Base-by-base conservation (phyloP, 106 monocot species). In the Chionographis japonica region DNA sequence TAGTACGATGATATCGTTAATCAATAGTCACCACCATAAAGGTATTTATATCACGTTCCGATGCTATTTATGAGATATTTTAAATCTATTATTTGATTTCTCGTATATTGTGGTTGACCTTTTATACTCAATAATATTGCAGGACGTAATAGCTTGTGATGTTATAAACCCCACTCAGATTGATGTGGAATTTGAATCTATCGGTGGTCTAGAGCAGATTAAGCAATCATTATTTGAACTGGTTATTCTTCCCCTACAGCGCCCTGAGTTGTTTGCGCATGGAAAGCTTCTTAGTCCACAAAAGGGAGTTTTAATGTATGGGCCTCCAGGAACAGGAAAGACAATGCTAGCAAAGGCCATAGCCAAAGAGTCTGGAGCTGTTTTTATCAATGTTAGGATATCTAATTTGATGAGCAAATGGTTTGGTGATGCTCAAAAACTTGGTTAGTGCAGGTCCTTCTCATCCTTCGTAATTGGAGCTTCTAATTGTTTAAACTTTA, bases 331-430 rank as follows among this genome's bases (percentile, higher is more conserved):
- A 35, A 97, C 95, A 2, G 95, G 95, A 51, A 97, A 97, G 75
- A 97, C 95, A 52, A 97, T 97, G 95, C 85, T 97, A 62, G 92
- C 95, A 2, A 97, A 97, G 68, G 95, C 92, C 59, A 89, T 97
- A 55, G 95, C 95, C 15, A 92, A 79, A 69, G 95, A 97, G 49
- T 92, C 95, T 42, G 86, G 92, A 36, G 95, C 95, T 56, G 92
- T 89, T 64, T 97, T 97, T 69, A 97, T 97, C 20, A 97, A 97
- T 82, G 92, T 97, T 8, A 92, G 87, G 72, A 59, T 89, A 51
- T 97, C 95, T 2, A 97, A 92, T 83, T 68, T 97, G 70, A 97
- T 97, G 95, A 97, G 95, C 72, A 97, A 97, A 85, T 97, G 95
- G 95, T 92, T 97, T 74, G 95, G 95, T 15, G 95, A 97, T 81